Evolutionary conservation across 2,329 filamentous ascomycete species (phyloP).

Genomic region (Neofusicoccum sp.): DNA sequence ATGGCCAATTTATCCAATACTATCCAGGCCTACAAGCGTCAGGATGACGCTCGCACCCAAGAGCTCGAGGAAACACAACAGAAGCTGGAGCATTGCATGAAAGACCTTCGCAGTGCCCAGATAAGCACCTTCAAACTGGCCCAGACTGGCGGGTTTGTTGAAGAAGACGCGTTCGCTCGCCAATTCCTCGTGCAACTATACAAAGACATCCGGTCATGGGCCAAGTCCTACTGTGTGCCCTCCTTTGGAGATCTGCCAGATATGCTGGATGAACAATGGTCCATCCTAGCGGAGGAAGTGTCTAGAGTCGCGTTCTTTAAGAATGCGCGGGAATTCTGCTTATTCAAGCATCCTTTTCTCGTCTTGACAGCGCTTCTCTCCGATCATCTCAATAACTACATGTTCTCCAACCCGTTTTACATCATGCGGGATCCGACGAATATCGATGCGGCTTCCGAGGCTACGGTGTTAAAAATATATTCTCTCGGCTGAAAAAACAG

Average conservation of each 20-base stretch:
- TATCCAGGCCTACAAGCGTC: not conserved
- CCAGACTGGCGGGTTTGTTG: not conserved
- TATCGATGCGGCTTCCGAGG: too few species aligned
- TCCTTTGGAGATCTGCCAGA: not conserved
- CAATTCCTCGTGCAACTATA: not conserved
- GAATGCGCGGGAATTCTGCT: not conserved
- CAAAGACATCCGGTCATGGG: not conserved
- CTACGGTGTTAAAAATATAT: not conserved
- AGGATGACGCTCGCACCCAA: not conserved
- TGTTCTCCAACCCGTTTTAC: slow-evolving; percentile 8
- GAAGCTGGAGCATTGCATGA: not conserved
- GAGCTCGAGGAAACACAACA: not conserved
- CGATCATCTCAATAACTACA: not conserved
- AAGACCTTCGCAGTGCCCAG: not conserved
- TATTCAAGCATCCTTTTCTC: slow-evolving; percentile 10
- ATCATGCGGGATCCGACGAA: not conserved
- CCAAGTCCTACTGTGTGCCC: not conserved
- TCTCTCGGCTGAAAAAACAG: not conserved
- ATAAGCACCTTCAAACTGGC: not conserved
- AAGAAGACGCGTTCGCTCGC: not conserved
- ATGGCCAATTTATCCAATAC: not conserved
- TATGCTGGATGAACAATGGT: not conserved
- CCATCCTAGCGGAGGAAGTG: not conserved
- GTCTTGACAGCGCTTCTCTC: slow-evolving; percentile 1
- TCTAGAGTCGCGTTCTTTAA: not conserved